These are phyloP conservation scores for Chlorencoelia australis DNA, from an alignment of 2,329 filamentous ascomycete species.

Conservation along the genomic window DNA sequence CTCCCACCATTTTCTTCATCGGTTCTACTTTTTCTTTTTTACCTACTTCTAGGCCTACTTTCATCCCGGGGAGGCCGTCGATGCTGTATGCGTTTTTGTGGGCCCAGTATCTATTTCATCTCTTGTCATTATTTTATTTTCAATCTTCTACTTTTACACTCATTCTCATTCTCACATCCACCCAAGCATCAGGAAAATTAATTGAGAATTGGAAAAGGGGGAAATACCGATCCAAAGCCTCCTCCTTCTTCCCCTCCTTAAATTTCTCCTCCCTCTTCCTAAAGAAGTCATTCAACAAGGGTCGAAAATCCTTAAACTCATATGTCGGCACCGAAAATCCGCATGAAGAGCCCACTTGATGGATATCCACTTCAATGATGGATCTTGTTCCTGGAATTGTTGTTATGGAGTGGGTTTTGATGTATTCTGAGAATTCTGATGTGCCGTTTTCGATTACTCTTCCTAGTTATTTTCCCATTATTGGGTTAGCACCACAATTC, in stretches of 20 bases:
- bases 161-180: too few species aligned
- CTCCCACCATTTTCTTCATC: constrained; percentile 19
- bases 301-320: constrained; percentile 13
- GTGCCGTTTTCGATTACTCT: too few species aligned
- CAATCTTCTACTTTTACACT: too few species aligned
- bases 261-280: constrained; percentile 14
- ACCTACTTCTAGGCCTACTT: constrained; percentile 9
- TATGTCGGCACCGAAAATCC: constrained; percentile 16
- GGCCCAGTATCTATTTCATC: constrained; percentile 13
- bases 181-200: too few species aligned
- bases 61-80: constrained; percentile 14
- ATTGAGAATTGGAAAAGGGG: not conserved
- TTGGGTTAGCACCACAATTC: too few species aligned
- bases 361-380: constrained; percentile 14
- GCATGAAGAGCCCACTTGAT: constrained; percentile 15
- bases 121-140: too few species aligned
- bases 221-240: constrained; percentile 15
- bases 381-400: constrained; percentile 13
- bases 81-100: constrained; percentile 15
- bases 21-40: constrained; percentile 13
- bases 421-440: constrained; percentile 8
- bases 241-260: constrained; percentile 11
- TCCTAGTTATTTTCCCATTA: too few species aligned
- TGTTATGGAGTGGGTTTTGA: constrained; percentile 9
- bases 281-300: constrained; percentile 15